These are phyloP conservation scores for Coprinopsis marcescibilis DNA, from an alignment of 768 basidiomycete genomes.

Conservation along the genomic window DNA sequence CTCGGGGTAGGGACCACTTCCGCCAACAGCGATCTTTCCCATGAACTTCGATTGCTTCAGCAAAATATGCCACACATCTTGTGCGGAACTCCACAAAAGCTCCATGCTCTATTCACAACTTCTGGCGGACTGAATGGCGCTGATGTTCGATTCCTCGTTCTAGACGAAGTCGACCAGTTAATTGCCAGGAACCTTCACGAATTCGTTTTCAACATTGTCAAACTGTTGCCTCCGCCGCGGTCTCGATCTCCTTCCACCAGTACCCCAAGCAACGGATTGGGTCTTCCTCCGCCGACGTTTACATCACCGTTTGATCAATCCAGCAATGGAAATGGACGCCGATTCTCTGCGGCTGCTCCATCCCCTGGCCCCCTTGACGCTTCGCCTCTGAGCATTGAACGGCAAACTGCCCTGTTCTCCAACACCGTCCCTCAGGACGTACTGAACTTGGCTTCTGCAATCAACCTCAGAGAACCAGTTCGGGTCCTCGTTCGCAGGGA, in stretches of 20 bases:
- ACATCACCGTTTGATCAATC: constrained; percentile 24
- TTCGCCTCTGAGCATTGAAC: constrained; percentile 49
- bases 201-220: constrained; percentile 89
- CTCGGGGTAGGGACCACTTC: constrained; percentile 79
- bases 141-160: constrained; percentile 88
- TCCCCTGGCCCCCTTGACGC: constrained; percentile 39
- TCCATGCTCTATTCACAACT: constrained; percentile 84
- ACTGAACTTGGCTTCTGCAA: constrained; percentile 87
- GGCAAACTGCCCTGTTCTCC: constrained; percentile 92
- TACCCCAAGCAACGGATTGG: constrained; percentile 24
- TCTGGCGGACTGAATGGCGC: constrained; percentile 72
- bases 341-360: constrained; percentile 39
- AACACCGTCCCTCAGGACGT: constrained; percentile 99
- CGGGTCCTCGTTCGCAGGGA: constrained; percentile 94
- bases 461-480: constrained; percentile 93
- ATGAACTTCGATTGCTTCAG: constrained; percentile 78
- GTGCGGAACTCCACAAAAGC: constrained; percentile 94
- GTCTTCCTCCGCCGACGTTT: constrained; percentile 18
- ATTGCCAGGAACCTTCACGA: constrained; percentile 97
- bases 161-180: constrained; percentile 97
- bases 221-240: constrained; percentile 83
- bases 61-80: constrained; percentile 94
- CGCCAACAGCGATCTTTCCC: constrained; percentile 53
- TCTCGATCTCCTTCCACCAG: constrained; percentile 51
- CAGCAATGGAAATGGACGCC: constrained; percentile 51